Base-by-base conservation (phyloP, 495 filamentous ascomycete genomes). In the Bryoglossum gracile region DNA sequence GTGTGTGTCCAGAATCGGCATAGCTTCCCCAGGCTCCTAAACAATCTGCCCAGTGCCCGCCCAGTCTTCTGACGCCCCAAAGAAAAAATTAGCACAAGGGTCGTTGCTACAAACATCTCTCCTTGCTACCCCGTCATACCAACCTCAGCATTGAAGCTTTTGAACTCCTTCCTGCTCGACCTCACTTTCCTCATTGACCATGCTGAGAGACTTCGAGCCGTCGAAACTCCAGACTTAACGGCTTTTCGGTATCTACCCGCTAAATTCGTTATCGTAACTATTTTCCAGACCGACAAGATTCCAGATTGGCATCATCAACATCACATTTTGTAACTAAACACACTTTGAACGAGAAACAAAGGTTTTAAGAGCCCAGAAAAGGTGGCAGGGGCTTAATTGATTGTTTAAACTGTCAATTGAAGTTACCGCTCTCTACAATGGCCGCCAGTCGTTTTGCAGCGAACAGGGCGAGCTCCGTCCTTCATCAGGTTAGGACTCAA, bases 131-230 rank as follows among this genome's bases (percentile, higher is more conserved):
- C 38, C 38, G 38, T n/a, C n/a, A n/a, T 32, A 13, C 28, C n/a
- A 13, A 32, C 28, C 41, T 25, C n/a, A 30, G 24, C 40, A 26
- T 28, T 25, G 21, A 30, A 23, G 13, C 41, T 25, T 32, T 26
- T 25, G 14, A 16, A n/a, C 16, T 43, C 16, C 16, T 32, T 32
- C 21, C 24, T 32, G 21, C 41, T 30, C 23, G 35, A 21, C 21
- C 28, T 46, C 26, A 46, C 43, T 40, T 40, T 30, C 24, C 47
- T 51, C 55, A 37, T 52, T 41, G 48, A 55, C 51, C 44, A 59
- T 59, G 57, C 42, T 59, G 49, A 46, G 56, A 53, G 56, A 53
- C 23, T 59, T 59, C 36, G 52, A 56, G 42, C 57, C 57, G 16
- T 53, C 45, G 5, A 57, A 57, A 33, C 23, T 50, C 6, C 55